Conservation (phyloP, 2,329 filamentous ascomycete genomes). For the Claviceps monticola region DNA sequence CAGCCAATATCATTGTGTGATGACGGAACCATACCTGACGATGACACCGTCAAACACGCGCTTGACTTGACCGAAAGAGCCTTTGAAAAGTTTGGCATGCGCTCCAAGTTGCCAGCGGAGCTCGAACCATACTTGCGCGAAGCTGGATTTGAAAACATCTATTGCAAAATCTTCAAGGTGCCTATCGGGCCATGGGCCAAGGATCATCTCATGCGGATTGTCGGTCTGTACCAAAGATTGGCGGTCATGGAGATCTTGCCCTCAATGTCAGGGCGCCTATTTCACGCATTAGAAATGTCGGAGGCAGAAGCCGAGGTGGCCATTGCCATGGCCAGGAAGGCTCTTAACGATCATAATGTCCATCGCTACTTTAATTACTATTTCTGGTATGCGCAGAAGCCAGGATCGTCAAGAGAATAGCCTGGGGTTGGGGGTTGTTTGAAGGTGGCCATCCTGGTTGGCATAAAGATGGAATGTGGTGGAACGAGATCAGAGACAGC, state of each 20-base stretch:
- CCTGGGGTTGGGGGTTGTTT: background rate
- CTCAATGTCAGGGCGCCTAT: constrained; percentile 20
- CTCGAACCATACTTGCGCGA: constrained; percentile 7
- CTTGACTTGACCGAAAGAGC: constrained; percentile 7
- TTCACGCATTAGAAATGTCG: constrained; percentile 17
- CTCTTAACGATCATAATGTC: constrained; percentile 13
- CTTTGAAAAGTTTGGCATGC: constrained; percentile 9
- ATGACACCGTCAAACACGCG: constrained; percentile 7
- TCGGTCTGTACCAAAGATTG: constrained; percentile 25
- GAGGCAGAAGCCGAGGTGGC: constrained; percentile 16
- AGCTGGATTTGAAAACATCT: constrained; percentile 11
- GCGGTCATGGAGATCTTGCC: constrained; percentile 22
- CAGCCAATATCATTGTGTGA: constrained; percentile 21
- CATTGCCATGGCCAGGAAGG: constrained; percentile 13
- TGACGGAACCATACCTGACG: constrained; percentile 16
- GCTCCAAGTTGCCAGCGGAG: constrained; percentile 7
- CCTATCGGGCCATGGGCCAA: constrained; percentile 24
- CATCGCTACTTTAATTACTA: constrained; percentile 24
- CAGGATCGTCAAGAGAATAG: background rate
- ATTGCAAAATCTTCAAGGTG: constrained; percentile 23
- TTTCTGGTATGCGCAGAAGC: constrained; percentile 24
- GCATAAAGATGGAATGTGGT: too few relatives aligned
- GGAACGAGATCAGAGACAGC: too few relatives aligned
- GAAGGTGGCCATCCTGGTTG: background rate
- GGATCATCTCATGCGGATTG: constrained; percentile 19